These are phyloP conservation scores for Coemansia asiatica DNA, from an alignment of 192 early-diverging fungal species.

Conservation along the genomic window DNA sequence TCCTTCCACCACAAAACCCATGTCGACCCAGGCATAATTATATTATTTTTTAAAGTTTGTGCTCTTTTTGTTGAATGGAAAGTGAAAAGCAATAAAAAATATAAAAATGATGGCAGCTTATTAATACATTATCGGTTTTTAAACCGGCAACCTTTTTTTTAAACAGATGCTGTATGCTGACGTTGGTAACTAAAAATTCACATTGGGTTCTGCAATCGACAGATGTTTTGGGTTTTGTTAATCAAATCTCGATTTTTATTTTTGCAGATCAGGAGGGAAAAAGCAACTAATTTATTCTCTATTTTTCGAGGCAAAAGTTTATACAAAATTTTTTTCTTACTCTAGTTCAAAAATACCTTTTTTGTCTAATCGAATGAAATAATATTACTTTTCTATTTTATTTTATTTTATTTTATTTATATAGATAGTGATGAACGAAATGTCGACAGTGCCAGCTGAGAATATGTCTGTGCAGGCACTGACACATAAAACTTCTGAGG, in stretches of 20 bases:
- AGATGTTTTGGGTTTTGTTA: not conserved
- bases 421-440: not conserved
- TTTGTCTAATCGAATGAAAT: no score
- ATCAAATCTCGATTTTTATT: not conserved
- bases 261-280: not conserved
- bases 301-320: no score
- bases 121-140: not conserved
- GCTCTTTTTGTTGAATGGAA: not conserved
- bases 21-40: slow-evolving; percentile 40
- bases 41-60: slow-evolving; percentile 1
- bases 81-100: not conserved
- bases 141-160: not conserved
- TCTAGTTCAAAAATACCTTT: no score
- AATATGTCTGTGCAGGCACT: not conserved
- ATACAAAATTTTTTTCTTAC: not conserved
- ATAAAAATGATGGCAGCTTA: not conserved
- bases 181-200: not conserved
- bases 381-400: no score
- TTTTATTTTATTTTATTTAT: not conserved
- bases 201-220: not conserved
- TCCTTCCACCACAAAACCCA: slow-evolving; percentile 57
- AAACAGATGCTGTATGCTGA: no score
- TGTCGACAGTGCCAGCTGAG: slow-evolving; percentile 1
- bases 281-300: no score
- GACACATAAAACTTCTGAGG: not conserved